These are phyloP conservation scores for Exophiala sp. DNA, from an alignment of 2,329 filamentous ascomycete genomes.

Conservation along the genomic window DNA sequence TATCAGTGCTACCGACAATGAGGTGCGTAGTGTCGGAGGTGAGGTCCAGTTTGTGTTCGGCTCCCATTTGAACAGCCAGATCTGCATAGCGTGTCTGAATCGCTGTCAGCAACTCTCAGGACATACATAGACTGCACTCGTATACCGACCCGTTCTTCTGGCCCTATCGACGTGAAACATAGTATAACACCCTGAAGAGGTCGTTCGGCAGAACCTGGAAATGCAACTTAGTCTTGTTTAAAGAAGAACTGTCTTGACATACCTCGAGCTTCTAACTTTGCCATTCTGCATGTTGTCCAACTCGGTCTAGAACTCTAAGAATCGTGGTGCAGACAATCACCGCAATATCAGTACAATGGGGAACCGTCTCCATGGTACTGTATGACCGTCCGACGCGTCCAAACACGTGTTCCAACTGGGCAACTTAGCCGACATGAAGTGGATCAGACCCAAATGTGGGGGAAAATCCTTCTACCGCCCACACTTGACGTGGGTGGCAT, in stretches of 20 bases:
- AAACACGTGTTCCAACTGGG: no score
- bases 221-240: neutral
- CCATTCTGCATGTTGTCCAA: slow-evolving; percentile 7
- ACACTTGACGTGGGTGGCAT: no score
- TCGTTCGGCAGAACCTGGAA: slow-evolving; percentile 25
- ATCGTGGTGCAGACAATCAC: no score
- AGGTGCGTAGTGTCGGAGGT: slow-evolving; percentile 96
- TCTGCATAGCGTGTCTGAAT: slow-evolving; percentile 40
- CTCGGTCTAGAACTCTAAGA: no score
- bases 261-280: slow-evolving; percentile 5
- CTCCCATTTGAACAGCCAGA: slow-evolving; percentile 73
- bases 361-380: no score
- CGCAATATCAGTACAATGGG: no score
- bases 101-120: no score
- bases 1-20: slow-evolving; percentile 82
- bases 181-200: slow-evolving; percentile 61
- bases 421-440: no score
- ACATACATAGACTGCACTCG: no score
- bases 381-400: no score
- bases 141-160: slow-evolving; percentile 66
- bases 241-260: neutral
- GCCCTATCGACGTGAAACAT: slow-evolving; percentile 81
- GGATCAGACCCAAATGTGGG: no score
- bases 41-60: slow-evolving; percentile 80
- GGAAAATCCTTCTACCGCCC: no score